phyloP scores from a whole-genome alignment of 2,329 filamentous ascomycete genomes.

The Curvularia sp. region DNA sequence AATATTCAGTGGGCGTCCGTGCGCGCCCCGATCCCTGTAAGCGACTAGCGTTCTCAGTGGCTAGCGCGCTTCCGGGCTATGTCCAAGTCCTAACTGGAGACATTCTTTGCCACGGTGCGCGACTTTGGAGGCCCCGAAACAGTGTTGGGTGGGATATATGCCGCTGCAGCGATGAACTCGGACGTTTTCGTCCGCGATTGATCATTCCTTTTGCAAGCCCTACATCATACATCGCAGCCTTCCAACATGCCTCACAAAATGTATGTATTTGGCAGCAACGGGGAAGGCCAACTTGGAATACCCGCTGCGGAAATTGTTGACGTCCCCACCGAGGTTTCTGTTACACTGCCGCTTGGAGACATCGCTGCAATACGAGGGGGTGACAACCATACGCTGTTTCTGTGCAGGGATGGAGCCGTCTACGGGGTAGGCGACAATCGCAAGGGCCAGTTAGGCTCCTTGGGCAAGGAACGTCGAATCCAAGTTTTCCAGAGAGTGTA shows the following conservation, averaged over 20 bases:
- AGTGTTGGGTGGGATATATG: not conserved
- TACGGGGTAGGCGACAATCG: conserved; percentile 70
- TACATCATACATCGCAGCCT: not conserved
- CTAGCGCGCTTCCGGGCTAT: not conserved
- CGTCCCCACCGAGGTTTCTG: conserved; percentile 24
- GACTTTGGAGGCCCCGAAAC: not conserved
- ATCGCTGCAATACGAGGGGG: conserved; percentile 64
- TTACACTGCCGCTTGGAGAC: conserved; percentile 6
- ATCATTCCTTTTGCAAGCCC: not conserved
- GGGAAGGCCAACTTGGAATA: conserved; percentile 60
- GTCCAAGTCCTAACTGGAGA: not conserved
- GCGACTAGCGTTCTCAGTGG: conserved; percentile 18
- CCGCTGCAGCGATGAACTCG: not conserved
- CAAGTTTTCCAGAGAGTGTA: not conserved
- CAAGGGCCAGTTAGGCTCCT: conserved; percentile 54
- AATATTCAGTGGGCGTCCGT: conserved; percentile 34
- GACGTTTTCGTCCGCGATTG: not conserved
- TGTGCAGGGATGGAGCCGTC: conserved; percentile 66
- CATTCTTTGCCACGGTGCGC: not conserved
- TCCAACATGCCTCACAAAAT: conserved; percentile 38
- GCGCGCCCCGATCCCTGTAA: conserved; percentile 19
- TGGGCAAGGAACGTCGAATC: not conserved
- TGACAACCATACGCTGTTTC: conserved; percentile 85
- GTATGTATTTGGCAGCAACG: conserved; percentile 61
- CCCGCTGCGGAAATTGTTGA: conserved; percentile 52